Base-by-base conservation (phyloP, 139 green algal genomes). In the Tetradesmus obliquus region DNA sequence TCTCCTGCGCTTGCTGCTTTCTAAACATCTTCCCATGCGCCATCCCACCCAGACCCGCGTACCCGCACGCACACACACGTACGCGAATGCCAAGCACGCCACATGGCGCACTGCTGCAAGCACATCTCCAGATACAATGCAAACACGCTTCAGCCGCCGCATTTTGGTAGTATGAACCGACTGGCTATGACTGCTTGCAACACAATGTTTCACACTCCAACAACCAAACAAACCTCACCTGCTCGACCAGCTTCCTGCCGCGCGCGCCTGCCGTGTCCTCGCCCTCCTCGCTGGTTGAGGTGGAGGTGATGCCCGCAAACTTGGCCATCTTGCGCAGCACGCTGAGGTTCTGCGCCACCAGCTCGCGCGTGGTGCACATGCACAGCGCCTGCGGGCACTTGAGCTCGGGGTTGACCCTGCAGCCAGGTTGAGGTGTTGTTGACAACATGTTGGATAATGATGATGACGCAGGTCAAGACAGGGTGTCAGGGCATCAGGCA, bases 311-410 rank as follows among this genome's bases (percentile, higher is more conserved):
- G 92, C 66, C 86, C 6, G 95, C 97, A 93, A 96, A 98, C 94
- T 98, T 98, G 69, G 93, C 98, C 97, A 99, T 99, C 66, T 94
- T 94, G 84, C 97, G 84, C 90, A 99, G 88, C 83, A 99, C 97
- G 32, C 82, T 91, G 71, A 98, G 82, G 95, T 99, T 99, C 94
- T 99, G 98, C 19, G 98, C 89, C 24, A 98, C 98, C 89, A 99
- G 97, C 95, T 99, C 98, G 32, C 98, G 96, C 8, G 98, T 99
- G 55, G 98, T 98, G 93, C 98, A 99, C 22, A 99, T 96, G 91
- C 98, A 99, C 54, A 99, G 91, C 57, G 98, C 98, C 94, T 99
- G 98, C 1, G 98, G 95, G 32, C 92, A 87, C 17, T 94, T 84
- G 19, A 97, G 15, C 9, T 62, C 57, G 0, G 96, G 95, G 93